Percentiles rank a stretch among this genome's conserved stretches.
phyloP scores from a whole-genome alignment of 345 rosid genomes.

The Eucalyptus paniculata region DNA sequence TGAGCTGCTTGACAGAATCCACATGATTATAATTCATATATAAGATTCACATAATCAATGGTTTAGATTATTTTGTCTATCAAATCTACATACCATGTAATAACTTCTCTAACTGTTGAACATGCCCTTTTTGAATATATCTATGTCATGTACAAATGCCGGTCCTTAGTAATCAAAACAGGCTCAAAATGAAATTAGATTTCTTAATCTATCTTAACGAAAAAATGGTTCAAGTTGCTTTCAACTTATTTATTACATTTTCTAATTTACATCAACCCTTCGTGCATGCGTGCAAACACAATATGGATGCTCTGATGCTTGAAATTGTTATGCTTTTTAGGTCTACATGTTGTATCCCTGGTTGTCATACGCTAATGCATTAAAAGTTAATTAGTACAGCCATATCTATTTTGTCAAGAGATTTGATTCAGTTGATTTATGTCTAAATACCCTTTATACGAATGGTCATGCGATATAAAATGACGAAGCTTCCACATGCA shows the following conservation, averaged over 20 bases:
- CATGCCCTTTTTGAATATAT: background rate
- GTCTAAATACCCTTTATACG: background rate
- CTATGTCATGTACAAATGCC: background rate
- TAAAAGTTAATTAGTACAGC: background rate
- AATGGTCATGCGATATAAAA: background rate
- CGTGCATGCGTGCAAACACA: background rate
- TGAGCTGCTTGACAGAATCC: background rate
- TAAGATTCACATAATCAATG: background rate
- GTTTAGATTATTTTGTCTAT: background rate
- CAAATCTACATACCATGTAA: background rate
- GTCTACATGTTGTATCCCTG: background rate
- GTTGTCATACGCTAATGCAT: background rate
- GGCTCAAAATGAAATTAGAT: background rate
- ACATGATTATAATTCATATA: background rate
- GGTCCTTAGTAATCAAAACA: background rate
- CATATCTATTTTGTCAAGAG: background rate
- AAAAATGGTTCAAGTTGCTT: background rate
- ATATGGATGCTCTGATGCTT: background rate
- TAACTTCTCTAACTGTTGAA: background rate
- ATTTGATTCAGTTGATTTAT: background rate
- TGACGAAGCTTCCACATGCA: background rate
- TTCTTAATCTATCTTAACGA: background rate
- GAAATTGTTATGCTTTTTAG: background rate
- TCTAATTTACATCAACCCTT: background rate
- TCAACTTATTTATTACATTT: background rate